Evolutionary conservation across 2,329 filamentous ascomycete species (phyloP).

Genomic region (Cordyceps pruinosa): DNA sequence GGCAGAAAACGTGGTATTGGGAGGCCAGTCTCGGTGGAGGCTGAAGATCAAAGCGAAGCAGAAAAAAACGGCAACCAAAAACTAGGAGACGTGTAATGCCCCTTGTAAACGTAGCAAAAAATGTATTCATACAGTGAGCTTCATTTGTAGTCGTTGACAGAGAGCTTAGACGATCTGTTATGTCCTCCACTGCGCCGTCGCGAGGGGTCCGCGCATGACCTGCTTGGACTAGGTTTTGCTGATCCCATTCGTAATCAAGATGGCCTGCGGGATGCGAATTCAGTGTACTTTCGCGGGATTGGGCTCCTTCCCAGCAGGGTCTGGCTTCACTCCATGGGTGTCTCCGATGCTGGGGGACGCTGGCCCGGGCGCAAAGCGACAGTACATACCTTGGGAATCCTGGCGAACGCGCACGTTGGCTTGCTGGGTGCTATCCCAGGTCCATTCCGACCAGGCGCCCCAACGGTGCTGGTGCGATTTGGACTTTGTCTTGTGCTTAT

Average conservation of each 20-base stretch:
- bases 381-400: slow-evolving; percentile 19
- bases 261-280: slow-evolving; percentile 17
- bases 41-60: not conserved
- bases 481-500: slow-evolving; percentile 23
- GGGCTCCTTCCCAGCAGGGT: no score
- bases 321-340: not conserved
- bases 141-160: slow-evolving; percentile 17
- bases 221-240: slow-evolving; percentile 8
- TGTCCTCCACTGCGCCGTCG: slow-evolving; percentile 19
- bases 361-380: not conserved
- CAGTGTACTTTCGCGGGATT: not conserved
- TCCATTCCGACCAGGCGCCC: slow-evolving; percentile 24
- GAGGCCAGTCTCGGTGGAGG: not conserved
- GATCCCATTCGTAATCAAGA: slow-evolving; percentile 22
- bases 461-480: slow-evolving; percentile 20
- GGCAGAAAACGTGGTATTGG: not conserved
- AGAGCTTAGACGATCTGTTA: slow-evolving; percentile 19
- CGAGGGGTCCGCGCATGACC: slow-evolving; percentile 20
- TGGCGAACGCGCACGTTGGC: slow-evolving; percentile 22
- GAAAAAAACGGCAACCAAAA: not conserved
- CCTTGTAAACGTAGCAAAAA: not conserved
- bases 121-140: slow-evolving; percentile 18
- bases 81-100: not conserved
- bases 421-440: slow-evolving; percentile 16
- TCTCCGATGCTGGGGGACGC: not conserved